phyloP scores from a whole-genome alignment of 768 basidiomycete species.

The Hygrocybe coccinea region DNA sequence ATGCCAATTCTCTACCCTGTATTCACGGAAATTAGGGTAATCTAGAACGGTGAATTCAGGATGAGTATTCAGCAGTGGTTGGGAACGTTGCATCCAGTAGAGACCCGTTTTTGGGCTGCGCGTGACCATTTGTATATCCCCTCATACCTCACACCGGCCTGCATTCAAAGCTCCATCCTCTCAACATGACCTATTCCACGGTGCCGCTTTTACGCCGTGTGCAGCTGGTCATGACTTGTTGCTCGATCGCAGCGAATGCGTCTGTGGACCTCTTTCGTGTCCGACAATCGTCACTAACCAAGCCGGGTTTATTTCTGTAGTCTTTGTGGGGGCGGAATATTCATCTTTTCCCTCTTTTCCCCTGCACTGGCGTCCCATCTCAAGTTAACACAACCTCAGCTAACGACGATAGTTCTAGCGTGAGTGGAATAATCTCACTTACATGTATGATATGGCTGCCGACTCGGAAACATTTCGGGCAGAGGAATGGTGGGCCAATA shows the following conservation, averaged over 20 bases:
- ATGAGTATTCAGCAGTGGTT: slow-evolving; percentile 30
- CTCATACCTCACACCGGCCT: no score
- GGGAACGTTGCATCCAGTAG: slow-evolving; percentile 11
- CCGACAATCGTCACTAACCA: background rate
- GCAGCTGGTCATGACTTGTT: slow-evolving; percentile 7
- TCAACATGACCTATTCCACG: background rate
- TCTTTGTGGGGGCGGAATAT: slow-evolving; percentile 74
- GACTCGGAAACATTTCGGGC: slow-evolving; percentile 9
- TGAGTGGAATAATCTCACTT: slow-evolving; percentile 32
- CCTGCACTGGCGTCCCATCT: slow-evolving; percentile 54
- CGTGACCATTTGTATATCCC: no score
- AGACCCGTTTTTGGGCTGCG: no score
- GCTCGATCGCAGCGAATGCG: slow-evolving; percentile 16
- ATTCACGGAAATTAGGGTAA: slow-evolving; percentile 50
- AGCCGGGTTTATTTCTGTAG: slow-evolving; percentile 33
- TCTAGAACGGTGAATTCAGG: slow-evolving; percentile 52
- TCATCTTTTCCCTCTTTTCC: slow-evolving; percentile 72
- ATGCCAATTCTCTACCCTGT: slow-evolving; percentile 53
- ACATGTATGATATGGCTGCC: no score
- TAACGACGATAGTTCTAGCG: slow-evolving; percentile 76
- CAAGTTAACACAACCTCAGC: slow-evolving; percentile 68
- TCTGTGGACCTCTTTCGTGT: slow-evolving; percentile 1
- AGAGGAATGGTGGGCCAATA: slow-evolving; percentile 86
- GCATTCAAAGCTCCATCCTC: background rate
- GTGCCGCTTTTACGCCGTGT: background rate